Conservation (phyloP, 1,284 basidiomycete genomes). For the Trametes pubescens region DNA sequence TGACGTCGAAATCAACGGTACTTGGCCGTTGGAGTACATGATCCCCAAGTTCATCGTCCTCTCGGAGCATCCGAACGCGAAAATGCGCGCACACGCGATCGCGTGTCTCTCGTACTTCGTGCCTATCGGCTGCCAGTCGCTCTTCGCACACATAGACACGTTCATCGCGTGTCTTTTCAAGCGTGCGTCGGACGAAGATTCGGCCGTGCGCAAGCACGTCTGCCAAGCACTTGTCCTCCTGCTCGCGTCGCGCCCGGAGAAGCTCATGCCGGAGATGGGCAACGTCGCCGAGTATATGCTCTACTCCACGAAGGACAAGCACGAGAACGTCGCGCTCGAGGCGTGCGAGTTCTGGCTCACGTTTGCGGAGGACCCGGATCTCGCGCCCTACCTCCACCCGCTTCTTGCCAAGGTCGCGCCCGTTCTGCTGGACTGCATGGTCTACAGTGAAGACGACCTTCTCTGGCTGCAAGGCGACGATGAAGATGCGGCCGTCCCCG, state of each 20-base stretch:
- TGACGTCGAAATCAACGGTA: slow-evolving; percentile 91
- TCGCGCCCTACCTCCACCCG: slow-evolving; percentile 86
- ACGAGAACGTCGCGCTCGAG: slow-evolving; percentile 94
- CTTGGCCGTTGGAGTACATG: slow-evolving; percentile 91
- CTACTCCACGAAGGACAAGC: slow-evolving; percentile 96
- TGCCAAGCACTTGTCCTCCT: slow-evolving; percentile 96
- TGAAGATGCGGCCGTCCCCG: slow-evolving; percentile 90
- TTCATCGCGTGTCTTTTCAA: slow-evolving; percentile 96
- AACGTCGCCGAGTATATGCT: slow-evolving; percentile 99
- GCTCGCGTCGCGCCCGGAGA: slow-evolving; percentile 92
- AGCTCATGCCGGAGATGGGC: slow-evolving; percentile 94
- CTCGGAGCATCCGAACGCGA: slow-evolving; percentile 83
- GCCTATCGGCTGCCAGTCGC: slow-evolving; percentile 82
- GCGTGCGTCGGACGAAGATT: slow-evolving; percentile 91
- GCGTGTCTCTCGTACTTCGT: slow-evolving; percentile 96
- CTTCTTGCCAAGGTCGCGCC: slow-evolving; percentile 91
- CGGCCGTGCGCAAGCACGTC: slow-evolving; percentile 94
- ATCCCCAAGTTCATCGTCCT: slow-evolving; percentile 93
- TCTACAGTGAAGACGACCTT: slow-evolving; percentile 97
- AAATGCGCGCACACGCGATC: slow-evolving; percentile 94
- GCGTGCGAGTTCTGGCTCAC: slow-evolving; percentile 99
- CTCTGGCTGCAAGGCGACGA: slow-evolving; percentile 94
- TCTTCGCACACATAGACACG: slow-evolving; percentile 89
- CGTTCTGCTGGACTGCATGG: slow-evolving; percentile 95
- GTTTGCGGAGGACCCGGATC: slow-evolving; percentile 93